Evolutionary conservation across 257 asterid species (phyloP).

Genomic region (Nicotiana knightiana): DNA sequence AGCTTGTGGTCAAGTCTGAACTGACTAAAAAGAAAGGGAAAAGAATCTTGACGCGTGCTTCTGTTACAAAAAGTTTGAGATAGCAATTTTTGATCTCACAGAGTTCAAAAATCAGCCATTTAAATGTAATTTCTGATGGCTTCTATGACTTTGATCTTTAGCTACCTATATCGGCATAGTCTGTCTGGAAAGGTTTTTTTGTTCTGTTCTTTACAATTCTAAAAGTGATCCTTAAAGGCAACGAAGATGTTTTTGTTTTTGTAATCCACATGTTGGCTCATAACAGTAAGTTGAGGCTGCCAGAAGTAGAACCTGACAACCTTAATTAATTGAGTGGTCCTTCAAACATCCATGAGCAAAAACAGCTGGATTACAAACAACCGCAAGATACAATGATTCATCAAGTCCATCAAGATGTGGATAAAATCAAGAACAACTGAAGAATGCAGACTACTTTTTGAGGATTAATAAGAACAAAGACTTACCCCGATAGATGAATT

Average conservation of each 20-base stretch:
- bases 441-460: background rate
- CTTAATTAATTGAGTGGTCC: background rate
- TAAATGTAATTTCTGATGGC: background rate
- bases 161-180: background rate
- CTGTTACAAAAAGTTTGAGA: background rate
- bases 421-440: background rate
- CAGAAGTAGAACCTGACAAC: background rate
- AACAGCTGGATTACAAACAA: background rate
- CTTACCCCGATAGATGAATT: constrained; percentile 22
- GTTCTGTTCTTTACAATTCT: background rate
- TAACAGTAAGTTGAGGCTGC: background rate
- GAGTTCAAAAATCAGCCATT: background rate
- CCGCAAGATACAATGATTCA: background rate
- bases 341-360: background rate
- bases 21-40: background rate
- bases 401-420: background rate
- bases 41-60: background rate
- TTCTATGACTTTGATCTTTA: background rate
- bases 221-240: background rate
- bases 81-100: background rate
- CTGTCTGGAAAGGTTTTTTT: background rate
- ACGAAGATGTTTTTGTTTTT: background rate
- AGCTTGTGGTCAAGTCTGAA: background rate
- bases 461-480: background rate
- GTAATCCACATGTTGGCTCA: background rate